Evolutionary conservation across 306 rosid species (phyloP).

Genomic region (Echinosophora koreensis): DNA sequence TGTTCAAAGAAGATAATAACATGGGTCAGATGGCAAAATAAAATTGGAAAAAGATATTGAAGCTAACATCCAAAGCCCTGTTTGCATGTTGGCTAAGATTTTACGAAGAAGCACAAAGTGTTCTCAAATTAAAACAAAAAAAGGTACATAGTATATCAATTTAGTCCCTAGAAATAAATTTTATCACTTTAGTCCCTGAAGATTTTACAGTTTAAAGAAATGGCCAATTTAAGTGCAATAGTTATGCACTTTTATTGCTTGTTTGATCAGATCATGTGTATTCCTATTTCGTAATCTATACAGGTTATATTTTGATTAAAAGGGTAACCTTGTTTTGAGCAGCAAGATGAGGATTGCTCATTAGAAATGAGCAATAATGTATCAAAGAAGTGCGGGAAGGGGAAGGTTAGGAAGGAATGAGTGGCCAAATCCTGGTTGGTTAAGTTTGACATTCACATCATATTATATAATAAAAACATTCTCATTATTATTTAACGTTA

Average conservation of each 20-base stretch:
- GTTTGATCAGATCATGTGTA: not conserved
- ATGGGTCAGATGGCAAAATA: not conserved
- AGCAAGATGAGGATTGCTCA: slow-evolving; percentile 66
- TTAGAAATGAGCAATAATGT: no score
- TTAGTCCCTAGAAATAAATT: no score
- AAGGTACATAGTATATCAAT: no score
- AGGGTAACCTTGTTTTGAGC: slow-evolving; percentile 71
- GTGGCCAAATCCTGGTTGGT: no score
- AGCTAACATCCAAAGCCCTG: slow-evolving; percentile 14
- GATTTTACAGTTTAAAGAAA: not conserved
- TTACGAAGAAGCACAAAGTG: not conserved
- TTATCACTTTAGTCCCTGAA: not conserved
- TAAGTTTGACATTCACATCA: no score
- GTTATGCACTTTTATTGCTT: not conserved
- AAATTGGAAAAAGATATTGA: not conserved
- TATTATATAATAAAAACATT: no score
- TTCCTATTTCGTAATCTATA: not conserved
- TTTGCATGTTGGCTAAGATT: not conserved
- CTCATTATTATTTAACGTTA: no score
- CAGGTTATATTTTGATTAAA: not conserved
- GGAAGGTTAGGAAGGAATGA: no score
- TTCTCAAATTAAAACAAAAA: not conserved
- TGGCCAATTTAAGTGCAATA: not conserved
- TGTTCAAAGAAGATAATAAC: not conserved
- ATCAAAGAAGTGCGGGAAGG: no score